Evolutionary conservation across 2,329 filamentous ascomycete species (phyloP), one percentile per base, ranked within the genome.

Genomic region (Cladophialophora psammophila): DNA sequence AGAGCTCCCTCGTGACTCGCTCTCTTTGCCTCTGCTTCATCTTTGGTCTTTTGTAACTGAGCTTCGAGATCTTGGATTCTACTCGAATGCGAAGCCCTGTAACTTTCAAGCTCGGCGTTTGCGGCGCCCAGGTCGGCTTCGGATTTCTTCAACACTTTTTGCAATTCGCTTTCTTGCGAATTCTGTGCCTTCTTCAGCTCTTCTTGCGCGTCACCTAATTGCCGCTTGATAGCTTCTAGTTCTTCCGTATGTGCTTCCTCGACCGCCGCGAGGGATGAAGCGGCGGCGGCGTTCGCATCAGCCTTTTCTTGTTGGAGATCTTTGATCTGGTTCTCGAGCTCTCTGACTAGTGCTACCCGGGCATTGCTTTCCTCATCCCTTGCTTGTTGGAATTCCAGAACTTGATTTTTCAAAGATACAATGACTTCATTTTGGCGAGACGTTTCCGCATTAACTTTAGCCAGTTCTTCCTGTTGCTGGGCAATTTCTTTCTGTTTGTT

Each of bases 151-250:
- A 77, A 71, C 15, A 77, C 71, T 8, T 73, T 70, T 20, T 79
- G 75, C 9, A 80, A 70, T 32, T 74, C 74, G 26, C 74, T 75
- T 50, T 75, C 70, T 31, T 77, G 74, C 31, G 71, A 67, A 10
- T 69, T 63, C 55, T 76, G 73, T n/a, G 78, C 72, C 2, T 72
- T 67, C 31, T 78, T 75, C 20, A 80, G 70, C 7, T 75, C 74
- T 38, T 75, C 72, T 20, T 75, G 77, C 8, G 79, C 75, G 18
- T 76, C 74, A 61, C 76, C 73, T 18, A 81, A 71, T 59, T 80
- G 71, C 54, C 76, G 38, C 42, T 68, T 63, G 7, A 69, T 53
- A 26, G 52, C 57, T 18, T 61, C 60, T 6, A 71, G 26, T 48
- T 68, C 63, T 40, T 66, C 63, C 1, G 56, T 34, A 20, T 71